Base-by-base conservation (phyloP, 2,329 filamentous ascomycete species). In the Periconia sp. region DNA sequence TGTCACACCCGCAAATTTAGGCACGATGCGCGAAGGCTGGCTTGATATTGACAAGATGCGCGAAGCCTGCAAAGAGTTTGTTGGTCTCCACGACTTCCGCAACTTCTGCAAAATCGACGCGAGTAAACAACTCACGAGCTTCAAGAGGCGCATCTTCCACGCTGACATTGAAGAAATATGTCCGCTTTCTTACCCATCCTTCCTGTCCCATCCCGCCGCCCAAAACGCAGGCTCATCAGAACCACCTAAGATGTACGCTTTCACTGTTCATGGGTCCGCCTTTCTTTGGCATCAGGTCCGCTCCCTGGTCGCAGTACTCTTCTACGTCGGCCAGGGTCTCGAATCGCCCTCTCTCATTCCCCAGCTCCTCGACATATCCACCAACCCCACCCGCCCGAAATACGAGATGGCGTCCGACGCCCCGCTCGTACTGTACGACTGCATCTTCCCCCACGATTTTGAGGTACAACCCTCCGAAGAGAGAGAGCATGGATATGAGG, bases 231-330 rank as follows among this genome's bases (percentile, higher is more conserved):
- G 36, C 3, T 29, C 43, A 5, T 7, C 24, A n/a, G 31, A 46
- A 15, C 44, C 51, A 30, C 73, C 77, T 3, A 88, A 89, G 62
- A 81, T 96, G 11, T 97, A 95, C 73, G 86, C 87, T 49, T 95
- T 99, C 70, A 86, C 87, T 44, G 84, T 99, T 28, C 84, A 92
- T 56, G 94, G 94, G 15, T 91, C 88, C 6, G 94, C 92, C 2
- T 99, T 99, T 70, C 74, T 99, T 33, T 99, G 94, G 94, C 94
- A 99, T 73, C 94, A 99, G 73, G 95, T 99, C 56, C 85, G 94
- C 17, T 89, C 92, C 74, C 92, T 99, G 83, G 85, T 95, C n/a
- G 83, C 86, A 12, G 78, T 97, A 5, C 76, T 99, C n/a, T 97
- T 99, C 75, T 77, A 94, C 9, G 85, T 97, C 7, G 94, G 89